Conservation (phyloP, 2,329 filamentous ascomycete genomes). For the Paecilomyces fulvus region DNA sequence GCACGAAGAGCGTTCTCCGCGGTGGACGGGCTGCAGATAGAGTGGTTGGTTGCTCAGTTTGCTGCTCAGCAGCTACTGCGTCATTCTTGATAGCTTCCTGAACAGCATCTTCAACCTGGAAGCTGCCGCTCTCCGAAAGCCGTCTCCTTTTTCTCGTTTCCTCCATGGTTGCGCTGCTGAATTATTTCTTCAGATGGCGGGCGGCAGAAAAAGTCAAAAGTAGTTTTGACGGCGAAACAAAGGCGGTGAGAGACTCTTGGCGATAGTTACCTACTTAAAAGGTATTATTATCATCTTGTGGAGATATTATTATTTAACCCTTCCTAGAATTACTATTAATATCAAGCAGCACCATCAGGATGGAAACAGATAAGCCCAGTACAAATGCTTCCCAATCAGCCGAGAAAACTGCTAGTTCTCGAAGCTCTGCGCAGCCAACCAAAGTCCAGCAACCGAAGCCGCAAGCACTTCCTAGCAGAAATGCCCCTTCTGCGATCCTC, state of each 20-base stretch:
- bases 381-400: slow-evolving; percentile 6
- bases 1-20: slow-evolving; percentile 74
- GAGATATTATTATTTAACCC: neutral
- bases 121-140: slow-evolving; percentile 19
- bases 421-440: slow-evolving; percentile 18
- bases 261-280: neutral
- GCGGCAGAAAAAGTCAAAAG: slow-evolving; percentile 25
- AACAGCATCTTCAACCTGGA: slow-evolving; percentile 12
- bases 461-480: slow-evolving; percentile 64
- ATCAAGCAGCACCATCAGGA: neutral
- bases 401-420: slow-evolving; percentile 3
- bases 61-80: slow-evolving; percentile 9
- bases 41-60: slow-evolving; percentile 5
- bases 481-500: slow-evolving; percentile 67
- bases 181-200: slow-evolving; percentile 20
- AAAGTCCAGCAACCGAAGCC: slow-evolving; percentile 81
- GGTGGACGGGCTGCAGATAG: slow-evolving; percentile 19
- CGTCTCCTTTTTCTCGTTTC: slow-evolving; percentile 29
- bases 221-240: slow-evolving; percentile 6
- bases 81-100: slow-evolving; percentile 16
- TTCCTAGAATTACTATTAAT: neutral
- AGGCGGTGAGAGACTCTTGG: slow-evolving; percentile 13
- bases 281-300: neutral
- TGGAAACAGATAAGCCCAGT: neutral
- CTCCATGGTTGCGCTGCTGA: slow-evolving; percentile 16